Conservation (phyloP, 805 yeast species). For the Yarrowia sp. region DNA sequence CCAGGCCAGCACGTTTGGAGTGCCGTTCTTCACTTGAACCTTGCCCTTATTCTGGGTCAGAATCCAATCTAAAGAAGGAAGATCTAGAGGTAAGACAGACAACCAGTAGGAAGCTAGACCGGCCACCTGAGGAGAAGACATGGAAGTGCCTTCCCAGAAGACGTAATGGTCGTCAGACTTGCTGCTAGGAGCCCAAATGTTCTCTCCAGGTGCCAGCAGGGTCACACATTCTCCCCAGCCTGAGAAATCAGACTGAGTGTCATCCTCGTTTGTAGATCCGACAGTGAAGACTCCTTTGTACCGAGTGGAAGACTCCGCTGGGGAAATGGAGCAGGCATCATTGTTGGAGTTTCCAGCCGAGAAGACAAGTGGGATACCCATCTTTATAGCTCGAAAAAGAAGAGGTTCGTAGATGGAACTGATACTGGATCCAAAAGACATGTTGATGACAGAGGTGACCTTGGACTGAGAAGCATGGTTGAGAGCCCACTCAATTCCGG, state of each 20-base stretch:
- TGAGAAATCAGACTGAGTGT: not conserved
- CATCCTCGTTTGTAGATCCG: not conserved
- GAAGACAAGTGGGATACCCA: slow-evolving; percentile 2
- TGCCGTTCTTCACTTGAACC: not conserved
- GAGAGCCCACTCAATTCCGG: slow-evolving; percentile 44
- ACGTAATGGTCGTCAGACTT: not conserved
- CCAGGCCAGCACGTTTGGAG: slow-evolving; percentile 7
- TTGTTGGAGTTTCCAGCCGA: not conserved
- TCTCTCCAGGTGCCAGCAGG: slow-evolving; percentile 4
- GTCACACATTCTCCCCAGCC: slow-evolving; percentile 17
- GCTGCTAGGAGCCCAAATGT: not conserved
- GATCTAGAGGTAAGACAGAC: slow-evolving; percentile 1
- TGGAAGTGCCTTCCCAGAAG: not conserved
- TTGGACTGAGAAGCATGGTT: not conserved
- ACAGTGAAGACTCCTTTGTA: slow-evolving; percentile 10
- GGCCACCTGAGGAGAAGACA: slow-evolving; percentile 12
- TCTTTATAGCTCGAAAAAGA: not conserved
- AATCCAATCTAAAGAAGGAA: not conserved
- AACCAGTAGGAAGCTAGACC: slow-evolving; percentile 17
- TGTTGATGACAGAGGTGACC: not conserved
- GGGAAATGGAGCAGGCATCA: not conserved
- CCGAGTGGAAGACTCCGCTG: not conserved
- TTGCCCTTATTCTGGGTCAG: slow-evolving; percentile 2
- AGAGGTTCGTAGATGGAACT: slow-evolving; percentile 1
- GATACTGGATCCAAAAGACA: slow-evolving; percentile 4